Evolutionary conservation across 2,329 filamentous ascomycete species (phyloP), one percentile per base, ranked within the genome.

Genomic region (Claviceps humidiphila): DNA sequence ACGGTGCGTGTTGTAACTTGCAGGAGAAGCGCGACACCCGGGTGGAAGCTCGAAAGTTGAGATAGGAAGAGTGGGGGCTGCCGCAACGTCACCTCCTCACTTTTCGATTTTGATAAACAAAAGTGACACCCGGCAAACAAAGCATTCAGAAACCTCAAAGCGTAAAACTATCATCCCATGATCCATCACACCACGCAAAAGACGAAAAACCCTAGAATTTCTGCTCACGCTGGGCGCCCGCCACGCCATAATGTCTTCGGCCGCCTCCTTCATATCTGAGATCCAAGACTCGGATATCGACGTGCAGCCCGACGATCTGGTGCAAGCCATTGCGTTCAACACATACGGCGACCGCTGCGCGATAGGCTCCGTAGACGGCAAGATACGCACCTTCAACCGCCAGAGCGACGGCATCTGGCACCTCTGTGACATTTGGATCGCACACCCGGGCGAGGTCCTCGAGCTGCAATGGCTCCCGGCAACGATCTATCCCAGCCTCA

Each of bases 401-500:
- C 85, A 93, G 63, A 82, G 83, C 58, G 85, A 89, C 60, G 81
- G 82, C 43, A 74, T 80, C 53, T 95, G 89, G 88, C 77, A 80
- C 50, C 71, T 93, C 40, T 86, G 83, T 64, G 91, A 97, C 70
- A 89, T 81, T 53, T 96, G 90, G 89, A 82, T 80, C 47, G 91
- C 89, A 17, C 91, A 97, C 65, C 86, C 89, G 64, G 88, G 88
- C 49, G 89, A 96, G 68, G 85, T 97, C 56, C 75, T 89, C 55
- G 89, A 95, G 87, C 82, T 95, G 51, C 88, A 93, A 75, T 97
- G 91, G 90, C 87, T 95, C 53, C 88, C 89, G 1, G 87, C 89
- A 0, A 91, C 87, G 57, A 83, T 93, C 54, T 93, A 93, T 59
- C 89, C 81, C 40, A 82, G 93, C 63, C 80, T 95, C 60, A 74